Conservation (phyloP, 208 protist genomes). For the Kentomonas sorsogonicus region DNA sequence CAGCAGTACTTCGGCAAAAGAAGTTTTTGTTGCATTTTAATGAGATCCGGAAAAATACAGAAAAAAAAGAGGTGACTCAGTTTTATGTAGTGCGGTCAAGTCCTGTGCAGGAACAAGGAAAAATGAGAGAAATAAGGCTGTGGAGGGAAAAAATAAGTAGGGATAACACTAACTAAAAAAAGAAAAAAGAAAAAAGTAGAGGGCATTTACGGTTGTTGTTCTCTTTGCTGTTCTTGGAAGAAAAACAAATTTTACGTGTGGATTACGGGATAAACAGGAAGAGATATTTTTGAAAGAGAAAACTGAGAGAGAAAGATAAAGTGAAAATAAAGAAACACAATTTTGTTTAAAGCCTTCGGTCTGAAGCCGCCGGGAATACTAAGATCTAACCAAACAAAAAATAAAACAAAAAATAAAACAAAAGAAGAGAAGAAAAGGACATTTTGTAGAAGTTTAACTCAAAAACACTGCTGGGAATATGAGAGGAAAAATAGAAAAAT, state of each 20-base stretch:
- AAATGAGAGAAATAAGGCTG: too few species aligned
- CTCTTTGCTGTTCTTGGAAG: neutral
- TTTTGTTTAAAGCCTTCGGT: too few species aligned
- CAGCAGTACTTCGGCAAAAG: too few species aligned
- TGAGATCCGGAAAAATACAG: neutral
- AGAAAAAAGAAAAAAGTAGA: slow-evolving; percentile 4
- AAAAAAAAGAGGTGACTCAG: too few species aligned
- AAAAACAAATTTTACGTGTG: too few species aligned
- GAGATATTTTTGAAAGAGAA: too few species aligned
- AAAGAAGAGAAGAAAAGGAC: slow-evolving; percentile 15
- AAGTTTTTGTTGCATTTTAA: too few species aligned
- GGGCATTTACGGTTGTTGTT: neutral
- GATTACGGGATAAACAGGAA: too few species aligned
- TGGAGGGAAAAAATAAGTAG: neutral
- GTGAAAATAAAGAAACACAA: slow-evolving; percentile 4
- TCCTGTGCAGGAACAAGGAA: too few species aligned
- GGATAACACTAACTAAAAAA: neutral
- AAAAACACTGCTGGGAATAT: slow-evolving; percentile 1
- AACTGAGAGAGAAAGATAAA: neutral
- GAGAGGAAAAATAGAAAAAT: neutral
- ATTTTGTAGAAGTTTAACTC: neutral
- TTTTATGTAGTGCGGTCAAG: too few species aligned
- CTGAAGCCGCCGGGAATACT: neutral
- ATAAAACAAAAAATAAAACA: slow-evolving; percentile 10
- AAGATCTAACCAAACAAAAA: slow-evolving; percentile 7